Percentiles rank a stretch among this genome's conserved stretches.
Conservation (phyloP, 1,284 basidiomycete genomes). For the Tylopilus sp. region DNA sequence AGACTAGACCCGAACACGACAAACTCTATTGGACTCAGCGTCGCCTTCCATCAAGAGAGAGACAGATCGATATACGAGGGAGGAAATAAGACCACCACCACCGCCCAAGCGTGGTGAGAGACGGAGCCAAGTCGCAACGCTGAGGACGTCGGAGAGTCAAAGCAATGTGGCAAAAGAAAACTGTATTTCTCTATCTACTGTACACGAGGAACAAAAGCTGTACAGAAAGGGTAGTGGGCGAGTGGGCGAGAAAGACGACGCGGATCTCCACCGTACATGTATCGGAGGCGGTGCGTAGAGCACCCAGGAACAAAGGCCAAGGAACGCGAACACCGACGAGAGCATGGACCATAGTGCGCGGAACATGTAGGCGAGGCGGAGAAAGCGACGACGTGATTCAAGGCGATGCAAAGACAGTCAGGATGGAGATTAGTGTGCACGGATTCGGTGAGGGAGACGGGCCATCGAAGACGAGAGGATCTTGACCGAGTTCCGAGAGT, state of each 20-base stretch:
- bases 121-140: constrained; percentile 28
- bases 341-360: too few relatives aligned
- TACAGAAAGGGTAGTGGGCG: constrained; percentile 17
- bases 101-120: constrained; percentile 24
- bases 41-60: constrained; percentile 40
- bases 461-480: not conserved
- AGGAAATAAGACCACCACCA: constrained; percentile 14
- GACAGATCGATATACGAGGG: too few relatives aligned
- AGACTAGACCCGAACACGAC: constrained; percentile 28
- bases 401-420: not conserved
- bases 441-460: not conserved
- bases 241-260: not conserved
- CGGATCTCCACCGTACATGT: not conserved
- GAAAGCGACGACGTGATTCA: not conserved
- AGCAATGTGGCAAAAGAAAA: constrained; percentile 46
- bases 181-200: constrained; percentile 37
- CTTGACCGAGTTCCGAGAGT: not conserved
- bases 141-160: constrained; percentile 57
- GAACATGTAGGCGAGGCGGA: not conserved
- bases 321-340: not conserved
- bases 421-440: not conserved
- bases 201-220: constrained; percentile 26
- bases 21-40: constrained; percentile 39
- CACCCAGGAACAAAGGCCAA: not conserved
- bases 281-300: not conserved